phyloP scores from a whole-genome alignment of 495 filamentous ascomycete species.

The Astrothelium subdiscretum region DNA sequence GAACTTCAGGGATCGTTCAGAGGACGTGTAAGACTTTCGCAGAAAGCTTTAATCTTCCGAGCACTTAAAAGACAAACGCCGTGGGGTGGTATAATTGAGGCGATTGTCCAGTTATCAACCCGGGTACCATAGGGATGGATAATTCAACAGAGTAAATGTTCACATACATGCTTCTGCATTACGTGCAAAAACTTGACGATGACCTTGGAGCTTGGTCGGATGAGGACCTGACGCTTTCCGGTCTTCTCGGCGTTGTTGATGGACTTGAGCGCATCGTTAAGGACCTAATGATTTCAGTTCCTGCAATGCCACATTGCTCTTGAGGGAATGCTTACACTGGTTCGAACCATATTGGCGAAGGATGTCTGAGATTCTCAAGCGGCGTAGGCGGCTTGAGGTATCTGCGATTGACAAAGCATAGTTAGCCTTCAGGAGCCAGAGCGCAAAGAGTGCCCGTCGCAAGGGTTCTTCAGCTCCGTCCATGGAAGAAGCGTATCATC shows the following conservation, averaged over 20 bases:
- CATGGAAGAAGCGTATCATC: constrained; percentile 62
- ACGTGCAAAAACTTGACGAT: constrained; percentile 97
- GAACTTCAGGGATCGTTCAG: constrained; percentile 55
- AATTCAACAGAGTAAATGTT: neutral
- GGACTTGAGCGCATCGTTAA: constrained; percentile 97
- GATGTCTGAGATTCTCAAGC: constrained; percentile 66
- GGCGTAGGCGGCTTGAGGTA: constrained; percentile 31
- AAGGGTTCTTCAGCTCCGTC: constrained; percentile 90
- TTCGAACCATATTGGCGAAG: constrained; percentile 88
- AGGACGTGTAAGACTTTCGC: constrained; percentile 95
- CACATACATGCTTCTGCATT: constrained; percentile 97
- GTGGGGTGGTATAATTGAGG: constrained; percentile 56
- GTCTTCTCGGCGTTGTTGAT: constrained; percentile 99
- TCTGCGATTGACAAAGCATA: constrained; percentile 24
- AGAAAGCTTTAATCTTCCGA: constrained; percentile 70
- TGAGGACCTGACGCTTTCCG: constrained; percentile 95
- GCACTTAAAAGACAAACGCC: constrained; percentile 97
- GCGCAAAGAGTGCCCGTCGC: constrained; percentile 87
- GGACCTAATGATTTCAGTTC: too few relatives aligned
- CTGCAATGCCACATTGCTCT: too few relatives aligned
- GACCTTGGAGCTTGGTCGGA: constrained; percentile 95
- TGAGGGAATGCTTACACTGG: too few relatives aligned
- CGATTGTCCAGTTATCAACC: constrained; percentile 99
- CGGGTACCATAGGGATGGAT: constrained; percentile 38
- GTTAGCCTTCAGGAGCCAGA: constrained; percentile 83